A percentile compares a stretch with the other conserved stretches of the same genome.
phyloP scores from a whole-genome alignment of 2,329 filamentous ascomycete species.

The Metarhizium anisopliae region DNA sequence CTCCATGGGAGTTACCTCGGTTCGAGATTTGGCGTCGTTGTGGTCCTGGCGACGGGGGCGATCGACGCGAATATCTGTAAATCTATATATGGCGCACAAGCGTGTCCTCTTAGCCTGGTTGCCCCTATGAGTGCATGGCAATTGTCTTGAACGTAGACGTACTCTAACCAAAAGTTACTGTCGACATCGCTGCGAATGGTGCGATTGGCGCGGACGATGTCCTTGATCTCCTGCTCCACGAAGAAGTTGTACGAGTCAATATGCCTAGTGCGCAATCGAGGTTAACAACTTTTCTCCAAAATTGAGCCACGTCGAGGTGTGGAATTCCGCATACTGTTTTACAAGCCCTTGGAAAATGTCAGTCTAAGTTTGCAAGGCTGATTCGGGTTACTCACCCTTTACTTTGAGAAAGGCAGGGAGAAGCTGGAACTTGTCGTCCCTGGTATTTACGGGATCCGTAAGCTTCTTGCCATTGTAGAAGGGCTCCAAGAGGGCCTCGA shows the following conservation, averaged over 20 bases:
- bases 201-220: conserved; percentile 87
- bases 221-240: conserved; percentile 90
- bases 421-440: conserved; percentile 91
- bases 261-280: conserved; percentile 39
- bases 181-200: conserved; percentile 88
- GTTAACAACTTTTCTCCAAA: conserved; percentile 2
- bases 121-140: background rate
- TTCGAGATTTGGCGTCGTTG: conserved; percentile 60
- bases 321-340: conserved; percentile 55
- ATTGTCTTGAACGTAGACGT: conserved; percentile 15
- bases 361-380: background rate
- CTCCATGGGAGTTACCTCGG: conserved; percentile 86
- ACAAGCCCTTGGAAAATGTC: conserved; percentile 50
- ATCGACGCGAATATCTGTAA: conserved; percentile 83
- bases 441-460: conserved; percentile 54
- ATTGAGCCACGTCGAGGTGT: background rate
- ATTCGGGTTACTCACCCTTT: conserved; percentile 51
- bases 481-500: conserved; percentile 57
- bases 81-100: conserved; percentile 31
- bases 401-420: conserved; percentile 96
- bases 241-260: conserved; percentile 99
- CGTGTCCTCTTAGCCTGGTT: conserved; percentile 1
- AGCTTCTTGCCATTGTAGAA: conserved; percentile 62
- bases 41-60: conserved; percentile 71
- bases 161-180: conserved; percentile 82